These are phyloP conservation scores for Neurospora sp. DNA, from an alignment of 495 filamentous ascomycete species.

Conservation along the genomic window DNA sequence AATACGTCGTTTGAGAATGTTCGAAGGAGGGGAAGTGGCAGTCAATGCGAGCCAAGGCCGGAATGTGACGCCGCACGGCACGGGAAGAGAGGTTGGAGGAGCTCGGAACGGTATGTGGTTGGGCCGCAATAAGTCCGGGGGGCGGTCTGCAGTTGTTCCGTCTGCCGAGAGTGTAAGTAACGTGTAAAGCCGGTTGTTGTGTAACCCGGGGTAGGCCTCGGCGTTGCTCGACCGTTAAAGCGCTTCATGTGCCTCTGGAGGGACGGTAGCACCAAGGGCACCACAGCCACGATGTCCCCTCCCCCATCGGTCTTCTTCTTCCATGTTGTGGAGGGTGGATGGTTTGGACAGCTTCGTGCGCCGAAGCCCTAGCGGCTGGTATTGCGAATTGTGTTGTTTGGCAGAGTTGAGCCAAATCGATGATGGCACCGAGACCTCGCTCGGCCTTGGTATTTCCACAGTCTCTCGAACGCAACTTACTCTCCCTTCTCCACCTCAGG, in stretches of 20 bases:
- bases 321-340: not conserved
- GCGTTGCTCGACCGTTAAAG: not conserved
- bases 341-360: no score
- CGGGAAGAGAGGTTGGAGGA: not conserved
- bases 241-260: not conserved
- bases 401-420: not conserved
- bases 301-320: not conserved
- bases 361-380: no score
- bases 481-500: not conserved
- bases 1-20: not conserved
- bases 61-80: not conserved
- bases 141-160: not conserved
- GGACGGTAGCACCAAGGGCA: not conserved
- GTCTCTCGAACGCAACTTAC: not conserved
- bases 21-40: not conserved
- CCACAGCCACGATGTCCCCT: not conserved
- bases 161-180: not conserved
- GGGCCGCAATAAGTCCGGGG: not conserved
- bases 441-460: not conserved
- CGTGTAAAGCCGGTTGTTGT: not conserved
- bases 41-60: not conserved
- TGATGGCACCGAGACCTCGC: not conserved
- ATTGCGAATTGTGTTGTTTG: no score
- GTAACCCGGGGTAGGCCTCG: not conserved
- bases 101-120: not conserved